A percentile compares a stretch with the other conserved stretches of the same genome.
Evolutionary conservation across 2,329 filamentous ascomycete species (phyloP).

Genomic region (Talaromyces sp.): DNA sequence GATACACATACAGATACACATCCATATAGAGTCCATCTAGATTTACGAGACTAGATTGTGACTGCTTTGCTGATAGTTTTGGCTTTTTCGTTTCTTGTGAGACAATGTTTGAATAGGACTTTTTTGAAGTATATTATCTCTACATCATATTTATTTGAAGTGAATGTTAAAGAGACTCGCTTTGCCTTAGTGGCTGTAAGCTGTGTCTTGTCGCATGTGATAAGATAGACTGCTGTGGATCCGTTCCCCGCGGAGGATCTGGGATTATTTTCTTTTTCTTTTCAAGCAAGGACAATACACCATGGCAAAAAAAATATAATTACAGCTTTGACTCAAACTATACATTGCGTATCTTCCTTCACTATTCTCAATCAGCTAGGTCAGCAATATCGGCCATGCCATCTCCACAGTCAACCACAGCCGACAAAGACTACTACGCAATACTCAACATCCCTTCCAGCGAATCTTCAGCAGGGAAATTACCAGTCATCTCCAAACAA

Average conservation of each 20-base stretch:
- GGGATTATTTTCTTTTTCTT: too few relatives aligned
- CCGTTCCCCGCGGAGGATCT: constrained; percentile 8
- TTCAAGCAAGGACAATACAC: too few relatives aligned
- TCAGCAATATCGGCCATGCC: background rate
- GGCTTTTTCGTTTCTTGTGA: background rate
- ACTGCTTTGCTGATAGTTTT: background rate
- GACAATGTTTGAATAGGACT: background rate
- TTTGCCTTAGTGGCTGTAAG: background rate
- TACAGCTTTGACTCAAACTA: too few relatives aligned
- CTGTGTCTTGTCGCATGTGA: background rate
- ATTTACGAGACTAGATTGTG: constrained; percentile 5
- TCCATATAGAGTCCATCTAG: background rate
- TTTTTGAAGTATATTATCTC: background rate
- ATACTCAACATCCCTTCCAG: constrained; percentile 36
- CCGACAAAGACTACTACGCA: constrained; percentile 27
- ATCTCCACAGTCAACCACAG: background rate
- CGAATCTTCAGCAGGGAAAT: constrained; percentile 13
- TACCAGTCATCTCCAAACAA: constrained; percentile 29
- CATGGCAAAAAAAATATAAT: background rate
- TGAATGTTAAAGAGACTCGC: too few relatives aligned
- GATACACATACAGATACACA: constrained; percentile 2
- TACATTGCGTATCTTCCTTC: too few relatives aligned
- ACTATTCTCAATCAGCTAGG: background rate
- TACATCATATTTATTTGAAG: too few relatives aligned
- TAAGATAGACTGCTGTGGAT: constrained; percentile 1